Evolutionary conservation across 305 asterid species (phyloP).

Genomic region (Fraxinus nigra): DNA sequence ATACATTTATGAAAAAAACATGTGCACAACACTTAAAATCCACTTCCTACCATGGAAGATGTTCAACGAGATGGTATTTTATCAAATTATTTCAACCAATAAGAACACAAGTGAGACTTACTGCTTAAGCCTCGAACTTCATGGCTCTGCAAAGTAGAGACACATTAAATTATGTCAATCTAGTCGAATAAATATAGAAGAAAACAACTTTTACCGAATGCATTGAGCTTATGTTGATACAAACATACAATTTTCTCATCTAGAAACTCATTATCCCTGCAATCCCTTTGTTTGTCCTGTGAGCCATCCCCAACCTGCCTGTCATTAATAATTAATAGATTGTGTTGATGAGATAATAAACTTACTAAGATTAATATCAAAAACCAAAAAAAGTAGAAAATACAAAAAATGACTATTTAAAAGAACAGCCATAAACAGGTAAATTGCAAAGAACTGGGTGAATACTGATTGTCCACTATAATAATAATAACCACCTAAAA

Average conservation of each 20-base stretch:
- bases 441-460: not conserved
- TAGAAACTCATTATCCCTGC: slow-evolving; percentile 23
- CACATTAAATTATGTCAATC: not conserved
- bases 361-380: not conserved
- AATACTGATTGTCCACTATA: not conserved
- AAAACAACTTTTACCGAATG: not conserved
- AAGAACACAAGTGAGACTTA: slow-evolving; percentile 39
- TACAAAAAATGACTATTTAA: not conserved
- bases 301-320: slow-evolving; percentile 33
- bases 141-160: slow-evolving; percentile 43
- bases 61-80: not conserved
- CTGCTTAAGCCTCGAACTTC: slow-evolving; percentile 48
- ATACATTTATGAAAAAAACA: not conserved
- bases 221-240: not conserved
- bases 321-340: slow-evolving; percentile 26
- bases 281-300: slow-evolving; percentile 23
- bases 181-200: not conserved
- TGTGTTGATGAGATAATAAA: slow-evolving; percentile 2
- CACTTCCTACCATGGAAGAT: slow-evolving; percentile 1
- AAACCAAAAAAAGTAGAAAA: not conserved
- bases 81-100: slow-evolving; percentile 23
- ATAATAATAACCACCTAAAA: slow-evolving; percentile 1
- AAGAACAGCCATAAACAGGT: not conserved
- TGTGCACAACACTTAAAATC: not conserved
- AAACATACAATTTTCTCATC: slow-evolving; percentile 38